Percentiles rank a stretch among this genome's conserved stretches.
Evolutionary conservation across 1,284 basidiomycete species (phyloP).

Genomic region (Cronartium quercuum): DNA sequence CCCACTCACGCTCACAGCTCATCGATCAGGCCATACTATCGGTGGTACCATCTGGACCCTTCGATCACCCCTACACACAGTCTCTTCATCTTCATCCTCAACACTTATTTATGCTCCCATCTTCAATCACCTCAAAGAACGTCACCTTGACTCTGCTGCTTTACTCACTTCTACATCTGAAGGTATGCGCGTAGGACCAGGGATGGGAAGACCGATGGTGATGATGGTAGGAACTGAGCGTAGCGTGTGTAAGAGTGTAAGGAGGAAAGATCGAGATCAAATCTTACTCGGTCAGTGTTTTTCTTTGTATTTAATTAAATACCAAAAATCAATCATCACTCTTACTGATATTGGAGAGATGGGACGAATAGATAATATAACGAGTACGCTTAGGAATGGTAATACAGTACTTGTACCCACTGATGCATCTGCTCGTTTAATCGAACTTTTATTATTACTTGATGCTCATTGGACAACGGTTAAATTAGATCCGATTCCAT

Average conservation of each 20-base stretch:
- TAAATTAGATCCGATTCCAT: conserved; percentile 58
- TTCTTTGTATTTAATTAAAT: background rate
- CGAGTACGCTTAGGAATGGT: conserved; percentile 67
- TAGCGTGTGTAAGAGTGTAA: conserved; percentile 70
- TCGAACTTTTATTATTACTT: conserved; percentile 87
- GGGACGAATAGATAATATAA: conserved; percentile 64
- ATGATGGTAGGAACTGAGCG: conserved; percentile 89
- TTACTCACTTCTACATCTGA: conserved; percentile 61
- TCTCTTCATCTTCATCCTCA: conserved; percentile 61
- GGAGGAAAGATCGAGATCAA: conserved; percentile 83
- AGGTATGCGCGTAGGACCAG: conserved; percentile 66
- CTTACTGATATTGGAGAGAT: conserved; percentile 32
- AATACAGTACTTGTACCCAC: conserved; percentile 76
- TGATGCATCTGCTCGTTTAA: conserved; percentile 83
- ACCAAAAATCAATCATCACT: background rate
- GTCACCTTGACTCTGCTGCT: conserved; percentile 91
- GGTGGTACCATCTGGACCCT: conserved; percentile 99
- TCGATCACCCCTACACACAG: conserved; percentile 62
- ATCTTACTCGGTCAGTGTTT: conserved; percentile 67
- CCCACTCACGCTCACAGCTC: conserved; percentile 88
- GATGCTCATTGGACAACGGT: conserved; percentile 97
- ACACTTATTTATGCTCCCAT: conserved; percentile 93
- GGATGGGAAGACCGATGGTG: conserved; percentile 77
- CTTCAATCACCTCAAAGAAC: conserved; percentile 92
- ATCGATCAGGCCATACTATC: conserved; percentile 89